Evolutionary conservation across 805 yeast species (phyloP).

Genomic region (Ogataea zsoltii): DNA sequence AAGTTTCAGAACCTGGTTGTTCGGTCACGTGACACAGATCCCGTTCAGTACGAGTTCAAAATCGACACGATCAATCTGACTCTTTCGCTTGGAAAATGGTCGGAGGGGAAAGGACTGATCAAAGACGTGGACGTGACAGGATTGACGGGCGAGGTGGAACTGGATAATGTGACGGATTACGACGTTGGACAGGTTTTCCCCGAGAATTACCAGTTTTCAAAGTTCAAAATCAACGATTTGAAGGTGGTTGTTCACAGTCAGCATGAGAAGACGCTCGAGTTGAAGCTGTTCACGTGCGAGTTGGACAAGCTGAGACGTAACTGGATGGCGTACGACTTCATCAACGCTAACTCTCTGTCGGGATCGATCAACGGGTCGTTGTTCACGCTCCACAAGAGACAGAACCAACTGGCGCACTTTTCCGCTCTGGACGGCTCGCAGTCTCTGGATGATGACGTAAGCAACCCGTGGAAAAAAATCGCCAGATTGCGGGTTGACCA

Average conservation of each 20-base stretch:
- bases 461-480: conserved; percentile 49
- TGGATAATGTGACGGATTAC: conserved; percentile 16
- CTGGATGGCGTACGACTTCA: conserved; percentile 62
- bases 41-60: conserved; percentile 34
- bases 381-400: conserved; percentile 76
- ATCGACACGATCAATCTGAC: conserved; percentile 46
- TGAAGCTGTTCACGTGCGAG: conserved; percentile 66
- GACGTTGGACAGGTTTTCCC: conserved; percentile 26
- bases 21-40: conserved; percentile 19
- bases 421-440: conserved; percentile 27
- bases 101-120: conserved; percentile 53
- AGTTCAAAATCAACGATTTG: conserved; percentile 53
- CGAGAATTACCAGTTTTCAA: conserved; percentile 39
- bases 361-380: conserved; percentile 76
- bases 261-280: conserved; percentile 39
- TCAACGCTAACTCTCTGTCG: conserved; percentile 68
- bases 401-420: conserved; percentile 52
- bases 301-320: conserved; percentile 59
- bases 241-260: conserved; percentile 32
- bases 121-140: conserved; percentile 51
- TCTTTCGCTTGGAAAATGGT: conserved; percentile 54
- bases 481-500: conserved; percentile 46
- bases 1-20: conserved; percentile 43
- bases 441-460: conserved; percentile 28
- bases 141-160: conserved; percentile 38